Evolutionary conservation across 495 filamentous ascomycete genomes (phyloP).

Genomic region (Podospora australis): DNA sequence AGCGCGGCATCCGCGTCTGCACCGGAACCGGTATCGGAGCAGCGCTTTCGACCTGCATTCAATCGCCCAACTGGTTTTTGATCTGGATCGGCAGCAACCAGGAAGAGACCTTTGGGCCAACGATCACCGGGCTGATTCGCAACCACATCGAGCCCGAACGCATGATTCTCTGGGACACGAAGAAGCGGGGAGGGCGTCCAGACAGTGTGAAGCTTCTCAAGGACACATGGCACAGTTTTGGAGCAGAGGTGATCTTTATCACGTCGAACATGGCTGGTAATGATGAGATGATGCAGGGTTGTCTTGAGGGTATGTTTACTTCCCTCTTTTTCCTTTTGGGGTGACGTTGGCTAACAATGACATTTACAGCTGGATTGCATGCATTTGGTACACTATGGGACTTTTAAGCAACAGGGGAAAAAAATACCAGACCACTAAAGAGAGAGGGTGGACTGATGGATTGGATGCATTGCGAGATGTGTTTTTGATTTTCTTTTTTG

Average conservation of each 20-base stretch:
- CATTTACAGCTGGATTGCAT: constrained; percentile 29
- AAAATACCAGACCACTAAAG: neutral
- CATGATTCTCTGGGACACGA: constrained; percentile 44
- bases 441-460: no score
- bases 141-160: constrained; percentile 39
- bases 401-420: constrained; percentile 23
- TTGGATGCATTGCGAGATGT: neutral
- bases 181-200: constrained; percentile 38
- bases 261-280: constrained; percentile 41
- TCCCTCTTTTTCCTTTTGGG: neutral
- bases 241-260: constrained; percentile 44
- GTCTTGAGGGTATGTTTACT: constrained; percentile 28
- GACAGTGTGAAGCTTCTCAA: constrained; percentile 37
- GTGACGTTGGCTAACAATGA: constrained; percentile 10
- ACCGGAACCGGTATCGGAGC: constrained; percentile 42
- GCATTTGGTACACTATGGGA: constrained; percentile 43
- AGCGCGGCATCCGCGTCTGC: constrained; percentile 39
- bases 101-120: constrained; percentile 40
- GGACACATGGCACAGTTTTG: constrained; percentile 37
- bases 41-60: constrained; percentile 40
- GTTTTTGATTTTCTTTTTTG: neutral
- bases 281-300: constrained; percentile 43
- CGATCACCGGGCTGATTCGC: constrained; percentile 35
- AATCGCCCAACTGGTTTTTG: constrained; percentile 39
- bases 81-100: constrained; percentile 44